Conservation (phyloP, 2,329 filamentous ascomycete species). For the Metarhizium anisopliae region DNA sequence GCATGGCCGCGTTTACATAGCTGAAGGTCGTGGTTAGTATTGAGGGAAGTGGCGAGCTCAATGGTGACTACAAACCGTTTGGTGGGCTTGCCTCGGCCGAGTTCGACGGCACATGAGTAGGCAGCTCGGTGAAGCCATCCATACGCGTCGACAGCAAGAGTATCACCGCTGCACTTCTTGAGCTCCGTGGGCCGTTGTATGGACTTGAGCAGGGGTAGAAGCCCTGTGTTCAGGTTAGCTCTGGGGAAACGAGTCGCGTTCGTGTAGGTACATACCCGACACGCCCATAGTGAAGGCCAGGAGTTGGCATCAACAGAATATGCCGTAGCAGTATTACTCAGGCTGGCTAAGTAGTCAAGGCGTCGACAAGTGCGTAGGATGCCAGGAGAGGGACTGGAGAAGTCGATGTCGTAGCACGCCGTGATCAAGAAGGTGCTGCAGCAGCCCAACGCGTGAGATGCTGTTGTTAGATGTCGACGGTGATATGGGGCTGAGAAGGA, state of each 20-base stretch:
- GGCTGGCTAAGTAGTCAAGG: not conserved
- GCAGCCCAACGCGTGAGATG: not conserved
- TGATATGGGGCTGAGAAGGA: not conserved
- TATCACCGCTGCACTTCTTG: conserved; percentile 80
- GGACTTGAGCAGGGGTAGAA: conserved; percentile 87
- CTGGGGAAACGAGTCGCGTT: not conserved
- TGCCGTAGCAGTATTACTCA: not conserved
- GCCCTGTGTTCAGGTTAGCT: conserved; percentile 41
- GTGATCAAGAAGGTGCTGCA: not conserved
- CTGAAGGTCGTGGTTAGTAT: conserved; percentile 30
- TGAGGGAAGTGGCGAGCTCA: not conserved
- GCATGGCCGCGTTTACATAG: conserved; percentile 84
- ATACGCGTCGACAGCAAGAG: conserved; percentile 91
- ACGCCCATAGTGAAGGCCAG: conserved; percentile 24
- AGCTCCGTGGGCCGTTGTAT: conserved; percentile 85
- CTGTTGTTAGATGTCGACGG: too few relatives aligned
- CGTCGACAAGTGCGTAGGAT: not conserved
- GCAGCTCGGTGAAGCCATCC: conserved; percentile 96
- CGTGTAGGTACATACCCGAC: conserved; percentile 18
- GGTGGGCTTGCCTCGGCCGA: conserved; percentile 82
- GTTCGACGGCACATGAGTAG: conserved; percentile 80
- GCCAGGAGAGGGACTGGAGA: not conserved
- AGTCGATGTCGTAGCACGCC: not conserved
- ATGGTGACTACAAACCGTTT: conserved; percentile 53
- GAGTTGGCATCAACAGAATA: not conserved